phyloP scores from a whole-genome alignment of 2,329 filamentous ascomycete genomes.

The Cercospora sp. region DNA sequence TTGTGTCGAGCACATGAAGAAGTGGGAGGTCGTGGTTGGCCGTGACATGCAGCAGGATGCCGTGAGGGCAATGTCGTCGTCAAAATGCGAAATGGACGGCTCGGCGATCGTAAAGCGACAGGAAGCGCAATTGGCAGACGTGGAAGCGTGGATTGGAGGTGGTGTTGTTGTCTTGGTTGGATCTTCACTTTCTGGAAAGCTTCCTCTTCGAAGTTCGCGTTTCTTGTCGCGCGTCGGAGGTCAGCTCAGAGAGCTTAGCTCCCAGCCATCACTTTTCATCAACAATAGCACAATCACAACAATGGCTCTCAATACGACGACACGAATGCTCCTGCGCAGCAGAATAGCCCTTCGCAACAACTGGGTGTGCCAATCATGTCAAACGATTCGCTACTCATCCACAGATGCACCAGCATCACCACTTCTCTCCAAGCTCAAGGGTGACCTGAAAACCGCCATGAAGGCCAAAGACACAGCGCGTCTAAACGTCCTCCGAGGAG shows the following conservation, averaged over 20 bases:
- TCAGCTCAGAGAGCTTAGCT: not conserved
- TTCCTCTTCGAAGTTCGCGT: not conserved
- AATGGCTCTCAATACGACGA: constrained; percentile 25
- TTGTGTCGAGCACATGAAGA: constrained; percentile 7
- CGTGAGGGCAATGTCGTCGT: not conserved
- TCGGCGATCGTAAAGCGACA: not conserved
- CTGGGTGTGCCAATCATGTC: constrained; percentile 34
- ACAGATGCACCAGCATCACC: constrained; percentile 38
- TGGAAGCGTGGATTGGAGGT: not conserved
- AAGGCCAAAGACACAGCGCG: constrained; percentile 56
- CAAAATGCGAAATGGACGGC: not conserved
- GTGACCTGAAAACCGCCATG: constrained; percentile 52
- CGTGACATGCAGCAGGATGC: constrained; percentile 17
- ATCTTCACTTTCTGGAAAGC: not conserved
- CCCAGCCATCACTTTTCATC: constrained; percentile 5
- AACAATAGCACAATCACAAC: constrained; percentile 10
- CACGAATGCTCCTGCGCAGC: constrained; percentile 24
- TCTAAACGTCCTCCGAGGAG: constrained; percentile 66
- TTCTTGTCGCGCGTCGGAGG: not conserved
- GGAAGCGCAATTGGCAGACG: not conserved
- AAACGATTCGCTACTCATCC: constrained; percentile 26
- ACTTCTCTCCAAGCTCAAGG: constrained; percentile 48
- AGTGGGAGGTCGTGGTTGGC: constrained; percentile 2
- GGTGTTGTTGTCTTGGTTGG: not conserved
- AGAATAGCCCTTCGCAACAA: constrained; percentile 16